Evolutionary conservation across 129 eudicot genomes (phyloP).

Genomic region (Ambrosia trifida): DNA sequence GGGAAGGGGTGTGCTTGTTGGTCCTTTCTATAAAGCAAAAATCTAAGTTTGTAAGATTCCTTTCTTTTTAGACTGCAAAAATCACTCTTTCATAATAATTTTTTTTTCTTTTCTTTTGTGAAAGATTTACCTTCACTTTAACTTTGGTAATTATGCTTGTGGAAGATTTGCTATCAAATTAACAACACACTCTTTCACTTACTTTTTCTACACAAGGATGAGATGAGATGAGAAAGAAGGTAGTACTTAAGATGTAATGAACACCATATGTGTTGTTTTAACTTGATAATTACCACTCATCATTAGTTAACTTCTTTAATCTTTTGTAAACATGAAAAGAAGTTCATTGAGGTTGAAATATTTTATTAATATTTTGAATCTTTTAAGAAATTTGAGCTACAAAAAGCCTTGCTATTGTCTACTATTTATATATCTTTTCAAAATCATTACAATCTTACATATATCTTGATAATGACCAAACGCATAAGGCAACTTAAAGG

Average conservation of each 20-base stretch:
- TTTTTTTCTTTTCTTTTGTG: conserved; percentile 30
- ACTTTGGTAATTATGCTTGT: conserved; percentile 37
- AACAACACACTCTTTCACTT: conserved; percentile 20
- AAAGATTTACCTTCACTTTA: conserved; percentile 30
- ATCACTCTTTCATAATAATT: conserved; percentile 28
- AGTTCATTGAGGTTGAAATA: conserved; percentile 15
- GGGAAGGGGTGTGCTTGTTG: conserved; percentile 45
- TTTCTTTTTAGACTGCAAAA: conserved; percentile 59
- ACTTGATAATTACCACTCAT: conserved; percentile 22
- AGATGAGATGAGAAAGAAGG: conserved; percentile 21
- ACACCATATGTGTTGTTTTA: conserved; percentile 26
- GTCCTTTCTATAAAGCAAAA: conserved; percentile 56
- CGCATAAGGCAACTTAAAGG: not conserved
- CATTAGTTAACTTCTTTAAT: conserved; percentile 15
- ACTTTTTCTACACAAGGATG: conserved; percentile 28
- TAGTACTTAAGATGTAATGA: conserved; percentile 28
- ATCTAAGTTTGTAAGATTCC: conserved; percentile 51
- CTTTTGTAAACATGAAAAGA: conserved; percentile 13
- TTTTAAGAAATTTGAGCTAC: conserved; percentile 13
- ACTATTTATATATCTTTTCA: conserved; percentile 11
- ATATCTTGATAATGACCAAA: not conserved
- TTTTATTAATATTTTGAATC: conserved; percentile 36
- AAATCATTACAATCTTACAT: conserved; percentile 29
- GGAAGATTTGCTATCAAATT: conserved; percentile 34
- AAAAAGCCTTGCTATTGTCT: conserved; percentile 3